A percentile compares a stretch with the other conserved stretches of the same genome.
Conservation (phyloP, 768 basidiomycete species). For the Agrocybe pediades region DNA sequence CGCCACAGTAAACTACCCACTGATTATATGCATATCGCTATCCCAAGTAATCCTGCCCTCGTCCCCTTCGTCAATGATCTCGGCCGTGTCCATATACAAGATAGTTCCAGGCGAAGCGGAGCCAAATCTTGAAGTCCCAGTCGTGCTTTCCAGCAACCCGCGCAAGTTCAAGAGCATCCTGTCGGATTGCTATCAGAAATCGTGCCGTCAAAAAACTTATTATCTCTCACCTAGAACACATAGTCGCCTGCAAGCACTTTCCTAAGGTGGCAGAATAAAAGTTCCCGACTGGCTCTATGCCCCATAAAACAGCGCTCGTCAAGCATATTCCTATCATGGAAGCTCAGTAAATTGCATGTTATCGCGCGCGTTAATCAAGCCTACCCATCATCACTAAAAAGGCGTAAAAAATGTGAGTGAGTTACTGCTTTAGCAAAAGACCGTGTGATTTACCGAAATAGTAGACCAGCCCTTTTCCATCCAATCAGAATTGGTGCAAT, state of each 20-base stretch:
- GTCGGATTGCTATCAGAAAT: background rate
- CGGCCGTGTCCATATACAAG: background rate
- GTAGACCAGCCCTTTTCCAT: slow-evolving; percentile 8
- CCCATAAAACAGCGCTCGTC: slow-evolving; percentile 9
- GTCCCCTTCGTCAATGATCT: background rate
- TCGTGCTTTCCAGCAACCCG: slow-evolving; percentile 6
- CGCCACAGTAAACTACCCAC: background rate
- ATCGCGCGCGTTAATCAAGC: background rate
- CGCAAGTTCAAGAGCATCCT: slow-evolving; percentile 18
- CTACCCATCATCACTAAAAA: slow-evolving; percentile 9
- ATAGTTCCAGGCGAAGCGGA: background rate
- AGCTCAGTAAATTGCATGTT: background rate
- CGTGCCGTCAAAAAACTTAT: background rate
- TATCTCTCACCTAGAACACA: slow-evolving; percentile 13
- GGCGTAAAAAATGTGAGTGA: background rate
- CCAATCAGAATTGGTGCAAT: background rate
- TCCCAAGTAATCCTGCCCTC: background rate
- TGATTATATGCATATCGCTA: background rate
- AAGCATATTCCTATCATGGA: slow-evolving; percentile 5
- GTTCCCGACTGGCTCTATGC: background rate
- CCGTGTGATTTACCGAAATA: slow-evolving; percentile 10
- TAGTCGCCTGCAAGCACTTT: slow-evolving; percentile 10
- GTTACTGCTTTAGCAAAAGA: background rate
- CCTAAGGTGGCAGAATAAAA: slow-evolving; percentile 7
- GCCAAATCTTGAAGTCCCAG: background rate